Percentiles rank a stretch among this genome's conserved stretches.
phyloP scores from a whole-genome alignment of 1,284 basidiomycete genomes.

The Kalmanozyma brasiliensis region DNA sequence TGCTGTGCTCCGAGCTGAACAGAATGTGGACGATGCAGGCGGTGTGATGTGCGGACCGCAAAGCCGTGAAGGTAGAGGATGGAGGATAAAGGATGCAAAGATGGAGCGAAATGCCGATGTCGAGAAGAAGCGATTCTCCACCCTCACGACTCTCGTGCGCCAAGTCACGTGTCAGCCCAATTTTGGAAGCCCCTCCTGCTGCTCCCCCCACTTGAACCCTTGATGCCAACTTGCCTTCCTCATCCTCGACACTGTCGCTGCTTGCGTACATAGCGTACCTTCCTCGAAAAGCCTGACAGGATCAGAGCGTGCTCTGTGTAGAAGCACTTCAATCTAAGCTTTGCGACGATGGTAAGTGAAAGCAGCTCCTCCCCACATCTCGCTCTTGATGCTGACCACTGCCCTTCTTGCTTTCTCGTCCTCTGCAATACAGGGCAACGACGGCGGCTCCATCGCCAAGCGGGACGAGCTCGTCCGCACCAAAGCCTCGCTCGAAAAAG shows the following conservation, averaged over 20 bases:
- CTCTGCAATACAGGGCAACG: conserved; percentile 52
- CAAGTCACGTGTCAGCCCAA: conserved; percentile 26
- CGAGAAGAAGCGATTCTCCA: conserved; percentile 20
- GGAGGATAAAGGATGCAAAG: conserved; percentile 1
- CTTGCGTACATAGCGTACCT: too few species aligned
- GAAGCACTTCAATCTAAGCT: background rate
- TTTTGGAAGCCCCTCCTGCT: conserved; percentile 10
- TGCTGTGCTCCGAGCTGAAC: too few species aligned
- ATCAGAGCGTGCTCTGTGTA: too few species aligned
- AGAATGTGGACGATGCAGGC: too few species aligned
- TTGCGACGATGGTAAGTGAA: background rate
- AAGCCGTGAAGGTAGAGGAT: conserved; percentile 7
- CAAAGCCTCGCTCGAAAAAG: conserved; percentile 33
- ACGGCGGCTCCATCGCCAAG: conserved; percentile 64
- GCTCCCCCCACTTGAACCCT: conserved; percentile 11
- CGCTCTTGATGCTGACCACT: conserved; percentile 6
- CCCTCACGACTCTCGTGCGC: conserved; percentile 15
- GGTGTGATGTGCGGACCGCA: conserved; percentile 6
- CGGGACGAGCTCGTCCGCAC: conserved; percentile 63
- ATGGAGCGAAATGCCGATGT: conserved; percentile 1
- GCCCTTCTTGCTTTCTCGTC: background rate
- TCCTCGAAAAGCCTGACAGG: too few species aligned
- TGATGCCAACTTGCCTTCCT: background rate
- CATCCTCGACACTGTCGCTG: conserved; percentile 1
- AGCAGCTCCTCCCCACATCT: background rate